A percentile compares a stretch with the other conserved stretches of the same genome.
Evolutionary conservation across 176 grass and related monocot species (phyloP).

Genomic region (Aegilops longissima): DNA sequence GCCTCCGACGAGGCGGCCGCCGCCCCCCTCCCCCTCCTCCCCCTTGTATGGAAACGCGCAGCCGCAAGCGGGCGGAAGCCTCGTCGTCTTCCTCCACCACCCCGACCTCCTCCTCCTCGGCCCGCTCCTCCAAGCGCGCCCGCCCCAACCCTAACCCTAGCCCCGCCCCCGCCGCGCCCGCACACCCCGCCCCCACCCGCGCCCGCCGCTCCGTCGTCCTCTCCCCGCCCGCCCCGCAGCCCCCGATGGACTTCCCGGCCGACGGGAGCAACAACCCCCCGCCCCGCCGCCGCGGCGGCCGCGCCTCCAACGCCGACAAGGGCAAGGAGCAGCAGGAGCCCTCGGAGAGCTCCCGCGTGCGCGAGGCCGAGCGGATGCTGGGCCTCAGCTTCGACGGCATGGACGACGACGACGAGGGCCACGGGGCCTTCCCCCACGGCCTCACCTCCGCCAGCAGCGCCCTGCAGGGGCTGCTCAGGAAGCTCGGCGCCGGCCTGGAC

Average conservation of each 20-base stretch:
- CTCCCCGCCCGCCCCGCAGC: not conserved
- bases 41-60: conserved; percentile 95
- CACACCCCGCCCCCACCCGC: not conserved
- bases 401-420: conserved; percentile 64
- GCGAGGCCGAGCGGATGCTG: conserved; percentile 67
- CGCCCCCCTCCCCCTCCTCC: not conserved
- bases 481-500: conserved; percentile 77
- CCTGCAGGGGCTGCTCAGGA: conserved; percentile 75
- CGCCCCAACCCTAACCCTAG: conserved; percentile 48
- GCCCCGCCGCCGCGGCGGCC: conserved; percentile 47
- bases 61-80: conserved; percentile 96
- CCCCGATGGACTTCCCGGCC: conserved; percentile 57
- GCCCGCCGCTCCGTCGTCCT: conserved; percentile 31
- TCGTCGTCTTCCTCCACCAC: conserved; percentile 73
- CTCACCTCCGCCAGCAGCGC: conserved; percentile 72
- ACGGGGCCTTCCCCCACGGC: conserved; percentile 62
- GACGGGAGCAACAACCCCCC: conserved; percentile 33
- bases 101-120: conserved; percentile 38
- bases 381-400: conserved; percentile 57
- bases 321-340: conserved; percentile 73
- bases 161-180: not conserved
- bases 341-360: conserved; percentile 40
- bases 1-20: conserved; percentile 28
- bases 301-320: conserved; percentile 47
- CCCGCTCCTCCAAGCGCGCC: conserved; percentile 39